A percentile compares a stretch with the other conserved stretches of the same genome.
phyloP scores from a whole-genome alignment of 306 rosid genomes.

The Calophaca sinica region DNA sequence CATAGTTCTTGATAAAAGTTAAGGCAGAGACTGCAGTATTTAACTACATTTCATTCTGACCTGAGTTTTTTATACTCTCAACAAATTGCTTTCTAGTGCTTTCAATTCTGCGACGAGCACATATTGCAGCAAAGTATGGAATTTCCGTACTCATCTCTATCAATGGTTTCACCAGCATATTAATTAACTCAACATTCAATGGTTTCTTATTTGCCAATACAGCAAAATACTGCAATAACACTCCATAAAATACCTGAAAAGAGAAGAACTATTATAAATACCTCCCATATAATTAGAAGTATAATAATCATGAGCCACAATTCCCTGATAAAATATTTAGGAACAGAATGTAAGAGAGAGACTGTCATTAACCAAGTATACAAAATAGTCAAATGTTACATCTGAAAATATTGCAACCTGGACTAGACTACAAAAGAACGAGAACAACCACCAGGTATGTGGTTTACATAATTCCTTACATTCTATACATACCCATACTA shows the following conservation, averaged over 20 bases:
- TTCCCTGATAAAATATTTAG: slow-evolving; percentile 31
- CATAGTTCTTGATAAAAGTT: slow-evolving; percentile 5
- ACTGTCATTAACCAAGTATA: slow-evolving; percentile 9
- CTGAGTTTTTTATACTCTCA: slow-evolving; percentile 70
- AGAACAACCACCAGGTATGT: slow-evolving; percentile 13
- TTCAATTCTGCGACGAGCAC: slow-evolving; percentile 91
- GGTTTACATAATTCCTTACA: not conserved
- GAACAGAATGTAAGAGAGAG: slow-evolving; percentile 11
- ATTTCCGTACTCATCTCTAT: slow-evolving; percentile 88
- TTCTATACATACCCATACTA: slow-evolving; percentile 2
- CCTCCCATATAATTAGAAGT: not conserved
- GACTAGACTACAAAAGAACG: not conserved
- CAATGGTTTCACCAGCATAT: slow-evolving; percentile 82
- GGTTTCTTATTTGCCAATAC: slow-evolving; percentile 74
- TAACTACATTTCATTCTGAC: slow-evolving; percentile 50
- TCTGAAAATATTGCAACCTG: not conserved
- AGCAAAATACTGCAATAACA: slow-evolving; percentile 91
- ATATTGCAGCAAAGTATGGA: slow-evolving; percentile 91
- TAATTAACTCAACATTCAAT: slow-evolving; percentile 68
- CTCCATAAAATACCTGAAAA: slow-evolving; percentile 88
- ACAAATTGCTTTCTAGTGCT: slow-evolving; percentile 72
- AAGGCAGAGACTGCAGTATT: slow-evolving; percentile 20
- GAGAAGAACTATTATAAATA: slow-evolving; percentile 28
- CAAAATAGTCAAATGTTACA: slow-evolving; percentile 5
- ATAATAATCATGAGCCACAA: slow-evolving; percentile 33